Conservation (phyloP, 192 early-diverging fungal species). For the Coemansia sp. region DNA sequence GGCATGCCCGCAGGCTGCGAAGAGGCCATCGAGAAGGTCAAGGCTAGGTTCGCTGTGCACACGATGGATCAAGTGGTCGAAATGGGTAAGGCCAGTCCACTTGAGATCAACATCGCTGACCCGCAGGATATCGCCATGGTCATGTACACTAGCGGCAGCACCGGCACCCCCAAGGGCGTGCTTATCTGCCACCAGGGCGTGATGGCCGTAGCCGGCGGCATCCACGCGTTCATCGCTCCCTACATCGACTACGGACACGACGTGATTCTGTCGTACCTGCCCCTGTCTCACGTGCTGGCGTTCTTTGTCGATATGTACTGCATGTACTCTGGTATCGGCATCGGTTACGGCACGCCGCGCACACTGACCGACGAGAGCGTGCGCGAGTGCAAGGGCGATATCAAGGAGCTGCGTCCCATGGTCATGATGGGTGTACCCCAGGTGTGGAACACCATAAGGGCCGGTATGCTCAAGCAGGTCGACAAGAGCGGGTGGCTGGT, state of each 20-base stretch:
- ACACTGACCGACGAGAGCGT: slow-evolving; percentile 74
- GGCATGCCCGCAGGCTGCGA: slow-evolving; percentile 56
- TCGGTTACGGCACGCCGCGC: slow-evolving; percentile 68
- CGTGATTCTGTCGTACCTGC: slow-evolving; percentile 76
- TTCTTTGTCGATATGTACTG: slow-evolving; percentile 76
- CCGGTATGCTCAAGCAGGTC: slow-evolving; percentile 71
- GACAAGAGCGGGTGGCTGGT: slow-evolving; percentile 52
- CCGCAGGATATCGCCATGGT: slow-evolving; percentile 72
- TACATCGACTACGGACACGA: slow-evolving; percentile 58
- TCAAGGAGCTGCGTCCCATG: slow-evolving; percentile 69
- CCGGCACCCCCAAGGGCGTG: slow-evolving; percentile 92
- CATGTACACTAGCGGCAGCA: slow-evolving; percentile 93
- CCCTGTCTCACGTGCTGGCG: slow-evolving; percentile 88
- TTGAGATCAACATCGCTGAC: slow-evolving; percentile 22
- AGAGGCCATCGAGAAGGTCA: slow-evolving; percentile 61
- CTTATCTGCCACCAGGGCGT: slow-evolving; percentile 81
- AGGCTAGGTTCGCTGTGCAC: slow-evolving; percentile 51
- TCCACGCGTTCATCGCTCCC: slow-evolving; percentile 39
- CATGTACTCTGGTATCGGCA: slow-evolving; percentile 66
- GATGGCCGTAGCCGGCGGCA: slow-evolving; percentile 63
- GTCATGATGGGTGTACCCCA: slow-evolving; percentile 83
- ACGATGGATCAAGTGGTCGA: slow-evolving; percentile 70
- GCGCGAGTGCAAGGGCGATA: slow-evolving; percentile 69
- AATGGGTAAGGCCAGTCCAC: slow-evolving; percentile 65
- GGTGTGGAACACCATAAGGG: slow-evolving; percentile 89